Evolutionary conservation across 2,329 filamentous ascomycete genomes (phyloP).

Genomic region (Sclerotinia subarctica): DNA sequence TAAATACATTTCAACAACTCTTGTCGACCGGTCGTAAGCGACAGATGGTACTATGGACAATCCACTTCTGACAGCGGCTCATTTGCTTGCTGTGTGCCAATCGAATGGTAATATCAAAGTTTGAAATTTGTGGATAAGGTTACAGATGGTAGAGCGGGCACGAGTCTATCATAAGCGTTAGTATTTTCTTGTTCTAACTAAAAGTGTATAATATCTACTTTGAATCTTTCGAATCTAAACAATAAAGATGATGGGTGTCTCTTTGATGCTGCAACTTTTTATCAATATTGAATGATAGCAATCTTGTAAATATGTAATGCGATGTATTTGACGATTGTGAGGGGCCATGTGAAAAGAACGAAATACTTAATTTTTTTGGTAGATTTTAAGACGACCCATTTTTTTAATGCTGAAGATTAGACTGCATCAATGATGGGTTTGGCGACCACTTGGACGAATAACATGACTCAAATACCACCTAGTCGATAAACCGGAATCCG

Average conservation of each 20-base stretch:
- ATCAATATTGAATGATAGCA: too few species aligned
- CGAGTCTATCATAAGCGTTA: not conserved
- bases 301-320: not conserved
- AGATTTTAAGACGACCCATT: not conserved
- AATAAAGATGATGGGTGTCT: not conserved
- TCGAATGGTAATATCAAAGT: not conserved
- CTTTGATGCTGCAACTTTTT: not conserved
- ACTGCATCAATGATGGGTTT: not conserved
- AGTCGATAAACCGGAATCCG: not conserved
- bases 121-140: not conserved
- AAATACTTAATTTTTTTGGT: not conserved
- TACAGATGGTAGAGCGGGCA: not conserved
- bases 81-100: not conserved
- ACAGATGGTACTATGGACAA: rapidly evolving
- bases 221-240: not conserved
- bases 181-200: not conserved
- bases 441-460: not conserved
- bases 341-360: not conserved
- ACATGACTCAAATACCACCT: not conserved
- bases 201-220: not conserved
- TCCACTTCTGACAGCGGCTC: not conserved
- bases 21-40: not conserved
- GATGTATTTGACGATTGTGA: not conserved
- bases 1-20: too few species aligned
- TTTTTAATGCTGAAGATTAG: too few species aligned